phyloP scores from a whole-genome alignment of 2,329 filamentous ascomycete genomes.

The Penicillium sclerotiorum region DNA sequence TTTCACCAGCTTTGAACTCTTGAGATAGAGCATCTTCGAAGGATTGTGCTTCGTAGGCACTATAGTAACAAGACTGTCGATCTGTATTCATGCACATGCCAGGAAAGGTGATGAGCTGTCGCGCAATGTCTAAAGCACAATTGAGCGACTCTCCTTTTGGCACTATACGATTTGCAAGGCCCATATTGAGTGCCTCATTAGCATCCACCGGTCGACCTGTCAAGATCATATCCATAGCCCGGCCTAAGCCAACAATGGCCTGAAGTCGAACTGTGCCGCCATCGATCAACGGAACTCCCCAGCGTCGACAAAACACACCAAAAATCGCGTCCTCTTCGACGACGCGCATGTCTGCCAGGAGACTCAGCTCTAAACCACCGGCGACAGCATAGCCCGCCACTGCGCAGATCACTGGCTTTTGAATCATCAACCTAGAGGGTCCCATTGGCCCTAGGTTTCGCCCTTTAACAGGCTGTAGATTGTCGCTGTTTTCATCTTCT shows the following conservation, averaged over 20 bases:
- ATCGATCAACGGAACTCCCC: conserved; percentile 56
- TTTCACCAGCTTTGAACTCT: conserved; percentile 17
- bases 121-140: conserved; percentile 53
- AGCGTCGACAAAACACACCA: conserved; percentile 59
- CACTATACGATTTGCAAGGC: conserved; percentile 57
- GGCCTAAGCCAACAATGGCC: conserved; percentile 54
- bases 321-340: conserved; percentile 58
- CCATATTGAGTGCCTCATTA: conserved; percentile 55
- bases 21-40: conserved; percentile 51
- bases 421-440: conserved; percentile 53
- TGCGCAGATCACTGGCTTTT: conserved; percentile 57
- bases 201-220: conserved; percentile 55
- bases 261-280: conserved; percentile 58
- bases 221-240: conserved; percentile 60
- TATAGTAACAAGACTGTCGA: conserved; percentile 53
- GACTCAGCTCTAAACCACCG: conserved; percentile 56
- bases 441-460: conserved; percentile 55
- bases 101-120: conserved; percentile 53
- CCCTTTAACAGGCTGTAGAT: conserved; percentile 36
- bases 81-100: conserved; percentile 57
- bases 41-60: conserved; percentile 51
- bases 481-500: conserved; percentile 13
- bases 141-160: conserved; percentile 53
- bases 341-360: conserved; percentile 58
- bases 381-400: conserved; percentile 58